Conservation (phyloP, 176 grass and related monocot species). For the Ensete ventricosum region DNA sequence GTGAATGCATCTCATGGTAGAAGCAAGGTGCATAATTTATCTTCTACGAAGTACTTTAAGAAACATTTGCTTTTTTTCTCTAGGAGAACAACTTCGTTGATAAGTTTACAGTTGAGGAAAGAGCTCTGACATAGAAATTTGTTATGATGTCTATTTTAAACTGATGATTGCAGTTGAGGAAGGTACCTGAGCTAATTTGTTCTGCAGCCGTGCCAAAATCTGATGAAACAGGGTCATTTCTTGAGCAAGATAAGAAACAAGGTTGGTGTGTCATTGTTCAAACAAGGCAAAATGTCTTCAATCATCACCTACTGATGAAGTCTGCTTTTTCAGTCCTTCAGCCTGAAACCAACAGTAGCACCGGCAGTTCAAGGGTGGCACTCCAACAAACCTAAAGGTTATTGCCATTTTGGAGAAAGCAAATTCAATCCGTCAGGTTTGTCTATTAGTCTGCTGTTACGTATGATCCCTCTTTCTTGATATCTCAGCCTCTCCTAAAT, state of each 20-base stretch:
- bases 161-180: conserved; percentile 44
- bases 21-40: conserved; percentile 49
- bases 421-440: conserved; percentile 86
- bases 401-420: conserved; percentile 88
- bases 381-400: conserved; percentile 72
- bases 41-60: too few relatives aligned
- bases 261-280: conserved; percentile 30
- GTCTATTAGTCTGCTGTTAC: conserved; percentile 5
- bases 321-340: conserved; percentile 48
- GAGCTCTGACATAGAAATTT: too few relatives aligned
- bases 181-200: conserved; percentile 49
- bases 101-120: too few relatives aligned
- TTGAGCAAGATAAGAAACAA: conserved; percentile 90
- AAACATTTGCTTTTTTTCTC: too few relatives aligned
- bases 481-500: background rate
- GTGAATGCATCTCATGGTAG: conserved; percentile 62
- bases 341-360: conserved; percentile 62
- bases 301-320: background rate
- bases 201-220: conserved; percentile 37
- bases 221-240: conserved; percentile 43
- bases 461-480: too few relatives aligned
- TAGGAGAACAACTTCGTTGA: too few relatives aligned
- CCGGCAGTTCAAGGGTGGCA: conserved; percentile 62
- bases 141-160: background rate
- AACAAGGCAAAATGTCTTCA: background rate